Evolutionary conservation across 176 grass and related monocot genomes (phyloP).

Genomic region (Triticum timopheevii): DNA sequence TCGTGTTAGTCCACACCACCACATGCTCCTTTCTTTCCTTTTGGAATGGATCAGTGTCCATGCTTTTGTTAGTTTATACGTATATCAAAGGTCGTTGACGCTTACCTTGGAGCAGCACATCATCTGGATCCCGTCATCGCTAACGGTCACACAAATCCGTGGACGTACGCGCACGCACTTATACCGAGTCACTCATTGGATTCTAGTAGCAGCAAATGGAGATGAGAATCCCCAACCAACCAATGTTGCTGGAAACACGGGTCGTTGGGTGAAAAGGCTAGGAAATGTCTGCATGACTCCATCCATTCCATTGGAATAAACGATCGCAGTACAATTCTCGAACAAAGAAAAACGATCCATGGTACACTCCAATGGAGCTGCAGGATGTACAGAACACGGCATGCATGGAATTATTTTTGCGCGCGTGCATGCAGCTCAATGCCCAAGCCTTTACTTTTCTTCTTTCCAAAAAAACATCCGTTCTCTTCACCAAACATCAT

Average conservation of each 20-base stretch:
- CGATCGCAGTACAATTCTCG: not conserved
- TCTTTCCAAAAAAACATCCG: too few species aligned
- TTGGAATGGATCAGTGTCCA: not conserved
- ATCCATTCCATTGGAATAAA: not conserved
- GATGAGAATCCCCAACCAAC: not conserved
- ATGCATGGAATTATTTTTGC: not conserved
- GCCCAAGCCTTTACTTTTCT: not conserved
- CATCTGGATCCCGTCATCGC: not conserved
- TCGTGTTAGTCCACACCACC: too few species aligned
- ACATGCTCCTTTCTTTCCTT: too few species aligned
- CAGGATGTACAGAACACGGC: not conserved
- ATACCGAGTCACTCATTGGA: constrained; percentile 3
- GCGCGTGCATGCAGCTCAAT: not conserved
- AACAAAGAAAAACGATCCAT: too few species aligned
- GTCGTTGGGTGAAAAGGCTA: not conserved
- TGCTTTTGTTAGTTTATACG: not conserved
- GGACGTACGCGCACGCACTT: not conserved
- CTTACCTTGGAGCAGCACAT: not conserved
- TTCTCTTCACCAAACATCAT: too few species aligned
- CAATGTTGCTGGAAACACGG: constrained; percentile 33
- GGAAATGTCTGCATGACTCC: constrained; percentile 13
- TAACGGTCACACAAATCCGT: not conserved
- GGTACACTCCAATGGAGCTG: not conserved
- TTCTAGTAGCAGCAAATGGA: constrained; percentile 18
- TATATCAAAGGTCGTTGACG: not conserved